Evolutionary conservation across 2,329 filamentous ascomycete genomes (phyloP).

Genomic region (Phialophora verrucosa): DNA sequence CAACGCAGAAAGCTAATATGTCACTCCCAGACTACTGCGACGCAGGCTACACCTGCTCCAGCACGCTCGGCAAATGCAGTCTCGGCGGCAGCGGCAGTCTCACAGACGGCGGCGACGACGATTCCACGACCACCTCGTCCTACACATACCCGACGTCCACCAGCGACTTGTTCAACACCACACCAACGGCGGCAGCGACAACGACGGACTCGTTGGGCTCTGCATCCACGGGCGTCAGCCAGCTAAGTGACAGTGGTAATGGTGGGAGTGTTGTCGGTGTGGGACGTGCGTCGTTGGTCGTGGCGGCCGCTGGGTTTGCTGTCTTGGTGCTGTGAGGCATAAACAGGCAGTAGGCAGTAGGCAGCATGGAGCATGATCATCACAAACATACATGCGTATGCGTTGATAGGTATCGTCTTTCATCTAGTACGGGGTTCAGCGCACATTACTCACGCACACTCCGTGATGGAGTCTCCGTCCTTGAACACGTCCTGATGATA

Average conservation of each 20-base stretch:
- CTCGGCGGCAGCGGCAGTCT: neutral
- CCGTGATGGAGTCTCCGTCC: too few species aligned
- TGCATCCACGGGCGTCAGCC: neutral
- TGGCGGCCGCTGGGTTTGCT: neutral
- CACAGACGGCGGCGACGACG: neutral
- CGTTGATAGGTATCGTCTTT: too few species aligned
- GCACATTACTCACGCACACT: too few species aligned
- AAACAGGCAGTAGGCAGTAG: too few species aligned
- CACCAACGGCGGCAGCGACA: neutral
- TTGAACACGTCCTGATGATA: too few species aligned
- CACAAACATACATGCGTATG: neutral
- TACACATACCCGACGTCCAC: neutral
- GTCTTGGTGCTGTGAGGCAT: neutral
- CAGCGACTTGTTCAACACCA: neutral
- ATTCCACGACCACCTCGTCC: neutral
- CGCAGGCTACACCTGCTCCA: slow-evolving; percentile 26
- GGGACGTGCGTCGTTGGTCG: neutral
- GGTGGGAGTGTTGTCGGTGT: neutral
- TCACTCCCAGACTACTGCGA: slow-evolving; percentile 22
- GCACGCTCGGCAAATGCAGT: slow-evolving; percentile 24
- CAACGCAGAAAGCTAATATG: neutral
- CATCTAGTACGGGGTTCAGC: too few species aligned
- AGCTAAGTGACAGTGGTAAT: neutral
- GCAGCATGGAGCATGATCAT: too few species aligned
- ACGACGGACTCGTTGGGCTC: neutral